Evolutionary conservation across 208 protist species (phyloP), one percentile per base, ranked within the genome.

Genomic region (Trypanosoma caninum): DNA sequence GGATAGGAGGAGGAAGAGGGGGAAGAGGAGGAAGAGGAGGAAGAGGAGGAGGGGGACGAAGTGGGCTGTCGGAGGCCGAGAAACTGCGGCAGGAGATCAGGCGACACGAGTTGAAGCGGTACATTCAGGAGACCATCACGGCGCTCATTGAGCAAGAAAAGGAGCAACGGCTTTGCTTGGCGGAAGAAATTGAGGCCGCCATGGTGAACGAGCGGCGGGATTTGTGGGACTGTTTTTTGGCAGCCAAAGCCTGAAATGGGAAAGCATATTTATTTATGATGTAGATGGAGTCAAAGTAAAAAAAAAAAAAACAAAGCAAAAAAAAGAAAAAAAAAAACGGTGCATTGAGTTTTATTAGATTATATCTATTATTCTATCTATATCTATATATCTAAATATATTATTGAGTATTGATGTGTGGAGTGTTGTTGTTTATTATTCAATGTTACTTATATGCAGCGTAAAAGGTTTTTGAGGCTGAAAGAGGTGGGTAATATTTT

Each of bases 241-340:
- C 25, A 1, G 44, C 40, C n/a, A 28, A n/a, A 4, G 31, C 9
- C 46, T 4, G 3, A 11, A 27, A 25, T 9, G 57, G 81, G 61
- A 74, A 82, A 69, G 38, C 64, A 3, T 59, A 42, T 0, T 82
- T 87, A 40, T 85, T 76, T 2, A 57, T 66, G 18, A 84, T 87
- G 56, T 42, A n/a, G n/a, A n/a, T n/a, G n/a, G n/a, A n/a, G n/a
- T n/a, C n/a, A n/a, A n/a, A 38, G 34, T 38, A 38, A 7, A 14
- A 38, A 38, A 14, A 14, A 38, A 14, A 11, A 8, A 50, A 47
- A 7, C 40, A 16, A 59, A 66, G 52, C 46, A 68, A 38, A 45
- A 52, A 55, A 61, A 55, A 66, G 18, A 2, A 34, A 59, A 56
- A 22, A 45, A 11, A n/a, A 42, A 42, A 10, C 38, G n/a, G n/a